Evolutionary conservation across 768 basidiomycete species (phyloP), one percentile per base, ranked within the genome.

Genomic region (Leccinum obscurum): DNA sequence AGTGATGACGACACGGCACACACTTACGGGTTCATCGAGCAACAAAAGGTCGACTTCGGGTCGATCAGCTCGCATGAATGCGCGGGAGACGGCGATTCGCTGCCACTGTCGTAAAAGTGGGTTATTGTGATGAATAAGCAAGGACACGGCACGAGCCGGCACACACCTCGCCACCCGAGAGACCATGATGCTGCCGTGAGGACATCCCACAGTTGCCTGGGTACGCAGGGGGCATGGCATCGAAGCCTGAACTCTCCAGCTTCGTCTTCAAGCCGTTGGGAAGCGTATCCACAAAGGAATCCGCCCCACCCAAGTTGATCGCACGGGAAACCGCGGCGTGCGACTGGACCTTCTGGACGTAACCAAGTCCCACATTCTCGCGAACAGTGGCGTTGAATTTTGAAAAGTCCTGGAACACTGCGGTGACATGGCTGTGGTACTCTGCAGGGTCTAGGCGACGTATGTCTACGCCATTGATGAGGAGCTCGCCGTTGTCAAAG

Each of bases 341-440:
- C 55, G 83, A 81, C 37, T 80, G 76, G 62, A 93, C 73, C 64
- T 85, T 82, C 14, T 83, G 82, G 20, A 94, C 83, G 65, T 81
- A 84, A 20, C 93, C 93, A 3, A 95, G 76, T n/a, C 93, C 93
- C 30, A 93, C 86, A 69, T 95, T 95, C 70, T 93, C 90, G 62
- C 85, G 80, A 17, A 93, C 80, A 0, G 91, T 86, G 6, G 87
- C 81, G 67, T 85, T 87, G 70, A 89, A 93, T 70, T 88, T 88
- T 54, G 89, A 87, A 72, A 93, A 94, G 48, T 87, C 87, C 72
- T 95, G 93, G 73, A 95, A 91, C 20, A 94, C 88, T 20, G 87
- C 87, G n/a, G 89, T 86, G 14, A 86, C 76, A 67, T 87, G 90
- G 41, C 77, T 77, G 72, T 95, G 93, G 60, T 90, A 85, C 51